These are phyloP conservation scores for Colletotrichum tropicale DNA, from an alignment of 2,329 filamentous ascomycete species.

Conservation along the genomic window DNA sequence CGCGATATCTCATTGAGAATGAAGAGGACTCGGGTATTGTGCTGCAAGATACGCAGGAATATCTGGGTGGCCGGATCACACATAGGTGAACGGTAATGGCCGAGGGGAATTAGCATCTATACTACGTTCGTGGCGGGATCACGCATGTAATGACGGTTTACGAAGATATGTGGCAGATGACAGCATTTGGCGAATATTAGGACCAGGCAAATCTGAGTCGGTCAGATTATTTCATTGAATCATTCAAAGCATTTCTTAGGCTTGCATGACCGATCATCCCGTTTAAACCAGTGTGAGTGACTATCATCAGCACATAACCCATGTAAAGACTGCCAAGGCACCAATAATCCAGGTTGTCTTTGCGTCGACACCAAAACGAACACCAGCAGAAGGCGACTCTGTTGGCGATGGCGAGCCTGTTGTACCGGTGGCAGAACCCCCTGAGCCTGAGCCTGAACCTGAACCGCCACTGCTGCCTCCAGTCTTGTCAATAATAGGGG, in stretches of 20 bases:
- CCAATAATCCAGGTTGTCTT: neutral
- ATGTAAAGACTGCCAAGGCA: neutral
- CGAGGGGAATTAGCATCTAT: neutral
- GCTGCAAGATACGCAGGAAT: slow-evolving; percentile 16
- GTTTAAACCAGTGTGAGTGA: neutral
- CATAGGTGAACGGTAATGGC: neutral
- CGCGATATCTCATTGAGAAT: slow-evolving; percentile 5
- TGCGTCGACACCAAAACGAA: neutral
- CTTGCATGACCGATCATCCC: neutral
- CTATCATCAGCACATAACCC: neutral
- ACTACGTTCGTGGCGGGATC: neutral
- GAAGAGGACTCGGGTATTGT: slow-evolving; percentile 11
- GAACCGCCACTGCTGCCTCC: neutral
- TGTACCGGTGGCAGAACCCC: neutral
- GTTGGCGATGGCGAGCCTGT: neutral
- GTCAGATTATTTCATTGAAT: neutral
- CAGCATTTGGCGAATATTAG: neutral
- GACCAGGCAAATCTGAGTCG: neutral
- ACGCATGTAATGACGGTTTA: neutral
- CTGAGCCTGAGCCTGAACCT: neutral
- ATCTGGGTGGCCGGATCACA: slow-evolving; percentile 1
- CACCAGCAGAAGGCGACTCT: neutral
- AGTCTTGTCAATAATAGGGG: neutral
- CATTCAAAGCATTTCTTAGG: neutral
- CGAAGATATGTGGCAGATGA: neutral